Percentiles rank a stretch among this genome's conserved stretches.
These are phyloP conservation scores for Rubia yunnanensis DNA, from an alignment of 257 asterid species.

Conservation along the genomic window DNA sequence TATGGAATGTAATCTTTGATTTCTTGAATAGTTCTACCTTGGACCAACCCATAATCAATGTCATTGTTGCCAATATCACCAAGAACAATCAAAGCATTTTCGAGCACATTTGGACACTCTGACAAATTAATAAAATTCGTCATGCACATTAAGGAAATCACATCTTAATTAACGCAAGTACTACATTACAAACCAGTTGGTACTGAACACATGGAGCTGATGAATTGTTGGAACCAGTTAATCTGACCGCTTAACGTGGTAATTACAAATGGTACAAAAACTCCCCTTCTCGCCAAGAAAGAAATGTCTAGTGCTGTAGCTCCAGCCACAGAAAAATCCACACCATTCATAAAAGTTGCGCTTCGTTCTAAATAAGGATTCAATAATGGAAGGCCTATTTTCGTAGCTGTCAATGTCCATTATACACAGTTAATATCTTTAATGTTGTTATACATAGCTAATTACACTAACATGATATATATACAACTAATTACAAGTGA, in stretches of 20 bases:
- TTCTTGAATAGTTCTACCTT: slow-evolving; percentile 10
- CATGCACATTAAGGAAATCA: neutral
- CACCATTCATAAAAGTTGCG: slow-evolving; percentile 25
- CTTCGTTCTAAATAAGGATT: slow-evolving; percentile 20
- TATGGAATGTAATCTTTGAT: slow-evolving; percentile 11
- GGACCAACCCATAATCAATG: neutral
- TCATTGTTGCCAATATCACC: slow-evolving; percentile 33
- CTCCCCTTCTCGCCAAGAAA: slow-evolving; percentile 16
- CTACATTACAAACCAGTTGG: neutral
- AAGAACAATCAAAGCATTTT: slow-evolving; percentile 9
- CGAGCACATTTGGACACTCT: slow-evolving; percentile 18
- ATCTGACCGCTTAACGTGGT: slow-evolving; percentile 20
- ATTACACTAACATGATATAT: too few species aligned
- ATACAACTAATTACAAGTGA: too few species aligned
- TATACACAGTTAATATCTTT: neutral
- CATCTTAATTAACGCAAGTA: neutral
- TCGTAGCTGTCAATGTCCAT: slow-evolving; percentile 18
- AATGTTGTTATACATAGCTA: neutral
- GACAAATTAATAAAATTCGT: neutral
- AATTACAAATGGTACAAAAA: neutral
- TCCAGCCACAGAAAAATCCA: slow-evolving; percentile 32
- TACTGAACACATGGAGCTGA: slow-evolving; percentile 11
- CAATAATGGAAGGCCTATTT: slow-evolving; percentile 28
- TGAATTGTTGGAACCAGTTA: slow-evolving; percentile 16
- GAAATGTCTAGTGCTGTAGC: slow-evolving; percentile 16